Evolutionary conservation across 352 stramenopile species (phyloP).

Genomic region (Pythium oligandrum): DNA sequence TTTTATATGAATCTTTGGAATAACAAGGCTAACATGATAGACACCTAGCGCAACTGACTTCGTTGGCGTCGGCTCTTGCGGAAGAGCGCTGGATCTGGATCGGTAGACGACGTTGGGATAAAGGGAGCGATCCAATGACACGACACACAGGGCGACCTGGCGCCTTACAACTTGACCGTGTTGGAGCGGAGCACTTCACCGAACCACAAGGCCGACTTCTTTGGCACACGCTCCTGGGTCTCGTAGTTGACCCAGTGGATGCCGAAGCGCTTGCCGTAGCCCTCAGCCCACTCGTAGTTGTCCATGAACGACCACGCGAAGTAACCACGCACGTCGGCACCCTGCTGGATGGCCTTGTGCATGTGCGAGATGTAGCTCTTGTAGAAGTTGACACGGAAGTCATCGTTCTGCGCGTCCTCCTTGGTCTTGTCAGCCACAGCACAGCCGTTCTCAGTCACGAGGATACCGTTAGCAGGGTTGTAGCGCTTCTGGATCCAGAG

Average conservation of each 20-base stretch:
- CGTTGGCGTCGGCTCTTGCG: too few relatives aligned
- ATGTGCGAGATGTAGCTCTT: conserved; percentile 79
- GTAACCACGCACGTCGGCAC: conserved; percentile 76
- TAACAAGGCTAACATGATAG: too few relatives aligned
- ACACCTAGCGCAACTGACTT: too few relatives aligned
- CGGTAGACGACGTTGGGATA: too few relatives aligned
- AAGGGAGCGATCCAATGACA: neutral
- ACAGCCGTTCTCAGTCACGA: conserved; percentile 92
- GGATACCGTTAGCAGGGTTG: conserved; percentile 60
- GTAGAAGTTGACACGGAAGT: conserved; percentile 77
- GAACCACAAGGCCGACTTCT: conserved; percentile 57
- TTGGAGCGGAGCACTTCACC: conserved; percentile 43
- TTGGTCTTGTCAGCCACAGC: conserved; percentile 61
- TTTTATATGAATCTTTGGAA: too few relatives aligned
- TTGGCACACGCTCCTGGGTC: conserved; percentile 54
- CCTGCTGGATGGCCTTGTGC: conserved; percentile 41
- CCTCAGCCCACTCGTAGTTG: conserved; percentile 93
- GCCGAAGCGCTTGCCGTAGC: conserved; percentile 54
- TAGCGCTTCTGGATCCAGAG: conserved; percentile 88
- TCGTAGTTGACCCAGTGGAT: conserved; percentile 53
- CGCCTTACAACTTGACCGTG: conserved; percentile 20
- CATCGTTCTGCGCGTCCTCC: conserved; percentile 67
- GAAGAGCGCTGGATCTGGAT: too few relatives aligned
- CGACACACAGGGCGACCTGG: too few relatives aligned
- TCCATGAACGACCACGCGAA: conserved; percentile 92